A percentile compares a stretch with the other conserved stretches of the same genome.
These are phyloP conservation scores for Beauveria pseudobassiana DNA, from an alignment of 2,329 filamentous ascomycete species.

Conservation along the genomic window DNA sequence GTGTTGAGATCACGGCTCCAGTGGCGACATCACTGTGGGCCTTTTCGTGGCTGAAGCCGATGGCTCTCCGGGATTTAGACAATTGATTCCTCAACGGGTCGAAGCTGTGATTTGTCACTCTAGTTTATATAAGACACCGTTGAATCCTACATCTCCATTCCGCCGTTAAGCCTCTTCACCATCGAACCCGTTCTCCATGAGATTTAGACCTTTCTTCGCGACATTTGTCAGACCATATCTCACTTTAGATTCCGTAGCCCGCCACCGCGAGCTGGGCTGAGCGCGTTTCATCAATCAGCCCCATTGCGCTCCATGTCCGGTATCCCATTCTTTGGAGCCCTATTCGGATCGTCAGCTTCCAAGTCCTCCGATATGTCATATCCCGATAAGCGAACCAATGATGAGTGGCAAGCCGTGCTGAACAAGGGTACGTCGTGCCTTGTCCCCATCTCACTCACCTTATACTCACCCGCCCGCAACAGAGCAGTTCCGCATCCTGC, in stretches of 20 bases:
- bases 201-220: conserved; percentile 40
- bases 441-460: background rate
- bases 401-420: conserved; percentile 86
- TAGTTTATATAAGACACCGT: background rate
- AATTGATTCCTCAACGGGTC: conserved; percentile 10
- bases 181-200: conserved; percentile 32
- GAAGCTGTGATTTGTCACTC: conserved; percentile 8
- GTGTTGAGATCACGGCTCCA: background rate
- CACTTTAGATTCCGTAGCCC: conserved; percentile 25
- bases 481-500: conserved; percentile 95
- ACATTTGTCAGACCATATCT: conserved; percentile 42
- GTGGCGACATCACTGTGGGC: conserved; percentile 9
- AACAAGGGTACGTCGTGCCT: conserved; percentile 38
- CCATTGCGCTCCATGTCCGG: conserved; percentile 57
- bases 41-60: conserved; percentile 2
- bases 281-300: conserved; percentile 18
- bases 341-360: conserved; percentile 60
- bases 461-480: background rate
- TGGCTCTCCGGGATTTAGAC: background rate
- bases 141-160: background rate
- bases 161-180: background rate
- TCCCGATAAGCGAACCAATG: conserved; percentile 70
- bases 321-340: conserved; percentile 68
- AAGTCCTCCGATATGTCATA: conserved; percentile 57
- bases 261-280: conserved; percentile 16